Evolutionary conservation across 192 early-diverging fungal genomes (phyloP), one percentile per base, ranked within the genome.

Genomic region (Powellomyces hirtus): DNA sequence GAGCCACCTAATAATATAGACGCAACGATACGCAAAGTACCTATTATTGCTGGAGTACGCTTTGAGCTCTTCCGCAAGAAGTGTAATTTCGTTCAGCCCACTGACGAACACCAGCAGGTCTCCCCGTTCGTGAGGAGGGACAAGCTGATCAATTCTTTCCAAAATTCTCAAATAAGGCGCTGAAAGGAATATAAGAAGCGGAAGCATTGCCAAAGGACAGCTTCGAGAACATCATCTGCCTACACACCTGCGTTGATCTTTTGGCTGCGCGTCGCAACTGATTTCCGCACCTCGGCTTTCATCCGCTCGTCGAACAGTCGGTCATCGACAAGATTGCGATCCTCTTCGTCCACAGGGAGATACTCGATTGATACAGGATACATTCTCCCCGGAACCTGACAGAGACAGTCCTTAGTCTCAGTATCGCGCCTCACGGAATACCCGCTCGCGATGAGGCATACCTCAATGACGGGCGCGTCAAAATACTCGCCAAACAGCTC

Each of bases 401-500:
- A n/a, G n/a, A n/a, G n/a, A n/a, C n/a, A n/a, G n/a, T n/a, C n/a
- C n/a, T n/a, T n/a, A n/a, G n/a, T n/a, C n/a, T n/a, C n/a, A n/a
- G n/a, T n/a, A n/a, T n/a, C n/a, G n/a, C n/a, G n/a, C n/a, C n/a
- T n/a, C n/a, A n/a, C n/a, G n/a, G n/a, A n/a, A n/a, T 44, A 13
- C n/a, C 40, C 10, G 40, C 10, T 44, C n/a, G n/a, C n/a, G 14
- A 0, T 60, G 14, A 20, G 1, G 24, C 49, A 11, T 42, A 46
- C 56, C 64, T 66, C 64, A 0, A 66, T 55, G 35, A 66, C 33
- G 14, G 57, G 56, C 44, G 66, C 68, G 8, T 49, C 27, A 53
- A 97, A 97, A 64, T 95, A 97, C 4, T 64, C 56, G 0, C 87
- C 81, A 72, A 97, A 97, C 37, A 88, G 76, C 10, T 87, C 80